phyloP scores from a whole-genome alignment of 192 early-diverging fungal genomes.

The Backusella psychrophila region DNA sequence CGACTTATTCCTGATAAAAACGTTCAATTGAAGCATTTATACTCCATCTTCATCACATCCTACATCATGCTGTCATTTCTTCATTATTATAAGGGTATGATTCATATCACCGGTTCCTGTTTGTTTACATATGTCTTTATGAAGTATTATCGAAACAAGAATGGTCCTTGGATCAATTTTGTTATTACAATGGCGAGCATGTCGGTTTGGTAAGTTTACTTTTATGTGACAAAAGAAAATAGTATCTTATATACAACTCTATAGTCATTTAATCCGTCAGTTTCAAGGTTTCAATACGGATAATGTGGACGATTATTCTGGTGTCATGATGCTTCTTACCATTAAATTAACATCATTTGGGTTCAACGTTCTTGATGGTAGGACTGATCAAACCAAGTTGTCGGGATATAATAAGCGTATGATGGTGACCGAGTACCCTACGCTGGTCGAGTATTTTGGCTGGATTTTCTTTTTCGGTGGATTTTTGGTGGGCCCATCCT shows the following conservation, averaged over 20 bases:
- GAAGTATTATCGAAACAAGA: slow-evolving; percentile 38
- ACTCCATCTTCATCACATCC: slow-evolving; percentile 53
- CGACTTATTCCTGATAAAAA: slow-evolving; percentile 47
- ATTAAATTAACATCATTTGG: slow-evolving; percentile 92
- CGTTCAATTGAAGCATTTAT: slow-evolving; percentile 51
- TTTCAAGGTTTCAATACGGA: slow-evolving; percentile 36
- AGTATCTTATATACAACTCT: neutral
- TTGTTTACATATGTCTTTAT: slow-evolving; percentile 57
- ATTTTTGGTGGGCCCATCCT: slow-evolving; percentile 83
- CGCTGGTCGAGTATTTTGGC: slow-evolving; percentile 76
- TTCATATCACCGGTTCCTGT: slow-evolving; percentile 49
- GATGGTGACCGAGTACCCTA: slow-evolving; percentile 60
- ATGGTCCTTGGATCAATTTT: slow-evolving; percentile 60
- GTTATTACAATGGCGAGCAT: slow-evolving; percentile 64
- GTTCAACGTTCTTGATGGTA: slow-evolving; percentile 77
- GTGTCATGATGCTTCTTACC: slow-evolving; percentile 93
- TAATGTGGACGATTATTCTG: slow-evolving; percentile 77
- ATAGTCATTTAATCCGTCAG: slow-evolving; percentile 34
- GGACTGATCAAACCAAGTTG: slow-evolving; percentile 37
- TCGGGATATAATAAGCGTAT: slow-evolving; percentile 65
- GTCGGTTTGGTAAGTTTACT: slow-evolving; percentile 50
- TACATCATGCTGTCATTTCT: slow-evolving; percentile 56
- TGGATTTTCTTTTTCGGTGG: slow-evolving; percentile 89
- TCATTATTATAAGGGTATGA: slow-evolving; percentile 56
- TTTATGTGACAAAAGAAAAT: neutral